Evolutionary conservation across 805 yeast species (phyloP).

Genomic region (Saturnispora saitoi): DNA sequence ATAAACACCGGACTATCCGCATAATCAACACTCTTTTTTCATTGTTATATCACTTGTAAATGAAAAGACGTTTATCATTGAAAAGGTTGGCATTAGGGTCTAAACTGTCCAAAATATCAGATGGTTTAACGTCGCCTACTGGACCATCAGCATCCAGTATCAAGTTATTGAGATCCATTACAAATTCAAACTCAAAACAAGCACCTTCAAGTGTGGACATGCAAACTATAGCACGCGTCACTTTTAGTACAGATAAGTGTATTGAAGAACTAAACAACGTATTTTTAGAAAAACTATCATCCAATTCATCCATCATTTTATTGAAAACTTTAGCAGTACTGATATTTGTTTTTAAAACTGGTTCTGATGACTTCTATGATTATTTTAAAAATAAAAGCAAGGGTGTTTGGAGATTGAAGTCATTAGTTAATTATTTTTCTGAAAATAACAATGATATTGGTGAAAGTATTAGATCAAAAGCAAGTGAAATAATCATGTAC

Average conservation of each 20-base stretch:
- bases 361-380: slow-evolving; percentile 5
- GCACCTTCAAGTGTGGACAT: slow-evolving; percentile 6
- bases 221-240: slow-evolving; percentile 4
- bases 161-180: not conserved
- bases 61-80: slow-evolving; percentile 4
- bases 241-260: not conserved
- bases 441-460: not conserved
- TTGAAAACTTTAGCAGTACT: slow-evolving; percentile 5
- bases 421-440: not conserved
- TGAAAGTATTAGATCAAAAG: slow-evolving; percentile 3
- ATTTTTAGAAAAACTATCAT: not conserved
- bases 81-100: not conserved
- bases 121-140: not conserved
- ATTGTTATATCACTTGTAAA: not conserved
- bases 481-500: not conserved
- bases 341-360: slow-evolving; percentile 6
- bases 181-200: slow-evolving; percentile 2
- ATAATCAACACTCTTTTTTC: not conserved
- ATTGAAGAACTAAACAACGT: not conserved
- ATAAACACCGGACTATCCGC: not conserved
- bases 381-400: not conserved
- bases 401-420: slow-evolving; percentile 7
- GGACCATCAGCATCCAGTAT: not conserved
- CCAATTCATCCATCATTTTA: not conserved
- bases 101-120: slow-evolving; percentile 3